These are phyloP conservation scores for Heliamphora pulchella DNA, from an alignment of 179 eudicot genomes.

Conservation along the genomic window DNA sequence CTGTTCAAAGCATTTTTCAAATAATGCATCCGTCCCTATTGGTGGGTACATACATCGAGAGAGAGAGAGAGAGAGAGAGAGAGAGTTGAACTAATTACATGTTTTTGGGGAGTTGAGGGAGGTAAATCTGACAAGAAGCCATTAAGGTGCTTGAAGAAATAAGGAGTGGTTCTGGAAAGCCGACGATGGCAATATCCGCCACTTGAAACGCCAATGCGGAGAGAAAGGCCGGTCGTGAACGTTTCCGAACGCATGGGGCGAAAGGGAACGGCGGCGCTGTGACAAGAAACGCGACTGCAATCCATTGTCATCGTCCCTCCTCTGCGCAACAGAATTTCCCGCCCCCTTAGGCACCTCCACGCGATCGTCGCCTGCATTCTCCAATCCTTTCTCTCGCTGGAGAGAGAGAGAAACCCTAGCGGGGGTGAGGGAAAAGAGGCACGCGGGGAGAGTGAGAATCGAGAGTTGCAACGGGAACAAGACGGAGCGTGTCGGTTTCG, in stretches of 20 bases:
- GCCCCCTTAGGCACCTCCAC: conserved; percentile 24
- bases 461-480: no score
- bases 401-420: background rate
- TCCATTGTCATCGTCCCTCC: conserved; percentile 1
- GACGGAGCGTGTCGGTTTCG: no score
- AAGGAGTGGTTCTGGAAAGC: conserved; percentile 19
- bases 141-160: conserved; percentile 25
- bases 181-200: conserved; percentile 3
- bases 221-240: conserved; percentile 4
- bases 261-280: conserved; percentile 11
- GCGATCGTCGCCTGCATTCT: conserved; percentile 24
- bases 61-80: background rate
- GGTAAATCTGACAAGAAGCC: conserved; percentile 39
- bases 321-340: conserved; percentile 8
- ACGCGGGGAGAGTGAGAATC: no score
- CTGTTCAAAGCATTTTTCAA: no score
- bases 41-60: background rate
- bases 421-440: background rate
- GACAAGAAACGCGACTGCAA: conserved; percentile 10
- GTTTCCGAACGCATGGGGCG: background rate
- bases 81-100: conserved; percentile 18
- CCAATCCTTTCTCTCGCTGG: background rate
- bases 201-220: background rate
- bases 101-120: conserved; percentile 22
- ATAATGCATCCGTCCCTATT: no score